Conservation (phyloP, 1,139 yeast genomes). For the Saccharomyces pastorianus region DNA sequence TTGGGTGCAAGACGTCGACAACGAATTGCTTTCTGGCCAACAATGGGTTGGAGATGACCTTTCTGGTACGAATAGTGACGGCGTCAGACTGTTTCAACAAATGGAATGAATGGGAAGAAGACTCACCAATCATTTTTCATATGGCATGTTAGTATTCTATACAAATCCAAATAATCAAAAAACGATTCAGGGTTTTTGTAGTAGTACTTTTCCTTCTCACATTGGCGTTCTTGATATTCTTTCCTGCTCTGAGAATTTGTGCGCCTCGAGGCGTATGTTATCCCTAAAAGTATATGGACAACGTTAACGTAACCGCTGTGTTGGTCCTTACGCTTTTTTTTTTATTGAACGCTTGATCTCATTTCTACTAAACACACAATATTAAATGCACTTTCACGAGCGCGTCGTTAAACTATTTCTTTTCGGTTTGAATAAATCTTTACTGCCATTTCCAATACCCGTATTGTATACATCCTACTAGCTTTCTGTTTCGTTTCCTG, state of each 20-base stretch:
- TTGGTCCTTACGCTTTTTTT: background rate
- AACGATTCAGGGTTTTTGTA: background rate
- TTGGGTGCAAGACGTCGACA: conserved; percentile 98
- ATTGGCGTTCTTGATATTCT: background rate
- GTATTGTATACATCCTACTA: background rate
- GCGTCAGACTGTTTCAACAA: conserved; percentile 56
- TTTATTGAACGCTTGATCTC: background rate
- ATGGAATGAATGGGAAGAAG: conserved; percentile 19
- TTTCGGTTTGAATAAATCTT: too few species aligned
- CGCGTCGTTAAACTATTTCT: too few species aligned
- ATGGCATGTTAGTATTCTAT: background rate
- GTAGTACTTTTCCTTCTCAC: background rate
- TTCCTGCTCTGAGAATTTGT: background rate
- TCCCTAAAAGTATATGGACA: too few species aligned
- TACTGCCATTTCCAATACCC: too few species aligned
- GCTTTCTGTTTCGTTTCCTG: background rate
- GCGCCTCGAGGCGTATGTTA: too few species aligned
- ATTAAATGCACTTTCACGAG: too few species aligned
- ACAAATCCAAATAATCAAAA: background rate
- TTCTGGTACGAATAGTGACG: conserved; percentile 99
- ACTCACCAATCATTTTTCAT: background rate
- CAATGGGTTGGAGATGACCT: conserved; percentile 98
- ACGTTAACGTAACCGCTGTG: too few species aligned
- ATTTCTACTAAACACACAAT: too few species aligned
- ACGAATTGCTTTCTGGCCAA: conserved; percentile 99